Percentiles rank a stretch among this genome's conserved stretches.
These are phyloP conservation scores for Scutellaria minor DNA, from an alignment of 257 asterid genomes.

Conservation along the genomic window DNA sequence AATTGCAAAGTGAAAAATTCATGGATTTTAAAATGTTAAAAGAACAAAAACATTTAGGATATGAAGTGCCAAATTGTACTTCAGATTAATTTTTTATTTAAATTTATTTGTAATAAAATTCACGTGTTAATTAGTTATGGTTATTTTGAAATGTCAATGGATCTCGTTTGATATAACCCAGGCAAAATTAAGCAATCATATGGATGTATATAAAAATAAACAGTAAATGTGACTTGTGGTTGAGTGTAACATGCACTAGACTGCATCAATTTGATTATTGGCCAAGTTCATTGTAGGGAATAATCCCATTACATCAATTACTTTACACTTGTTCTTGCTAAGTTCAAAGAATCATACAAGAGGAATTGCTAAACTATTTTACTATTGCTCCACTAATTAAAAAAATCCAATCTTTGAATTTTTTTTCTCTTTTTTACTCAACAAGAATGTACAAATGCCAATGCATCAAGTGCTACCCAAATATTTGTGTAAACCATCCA, in stretches of 20 bases:
- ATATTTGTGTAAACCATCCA: constrained; percentile 10
- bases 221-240: neutral
- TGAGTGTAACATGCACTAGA: constrained; percentile 6
- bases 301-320: constrained; percentile 27
- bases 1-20: too few relatives aligned
- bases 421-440: constrained; percentile 12
- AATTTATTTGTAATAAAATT: too few relatives aligned
- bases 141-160: too few relatives aligned
- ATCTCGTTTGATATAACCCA: too few relatives aligned
- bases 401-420: neutral
- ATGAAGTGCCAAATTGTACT: too few relatives aligned
- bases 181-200: too few relatives aligned
- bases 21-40: too few relatives aligned
- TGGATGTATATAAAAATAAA: too few relatives aligned
- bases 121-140: too few relatives aligned
- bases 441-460: constrained; percentile 34
- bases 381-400: constrained; percentile 14
- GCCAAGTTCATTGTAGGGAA: constrained; percentile 33
- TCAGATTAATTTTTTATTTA: too few relatives aligned
- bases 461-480: neutral
- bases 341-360: constrained; percentile 45
- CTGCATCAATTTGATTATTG: neutral
- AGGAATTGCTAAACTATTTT: neutral
- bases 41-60: too few relatives aligned
- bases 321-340: constrained; percentile 18